These are phyloP conservation scores for Hippophae gyantsensis DNA, from an alignment of 306 rosid genomes.

Conservation along the genomic window DNA sequence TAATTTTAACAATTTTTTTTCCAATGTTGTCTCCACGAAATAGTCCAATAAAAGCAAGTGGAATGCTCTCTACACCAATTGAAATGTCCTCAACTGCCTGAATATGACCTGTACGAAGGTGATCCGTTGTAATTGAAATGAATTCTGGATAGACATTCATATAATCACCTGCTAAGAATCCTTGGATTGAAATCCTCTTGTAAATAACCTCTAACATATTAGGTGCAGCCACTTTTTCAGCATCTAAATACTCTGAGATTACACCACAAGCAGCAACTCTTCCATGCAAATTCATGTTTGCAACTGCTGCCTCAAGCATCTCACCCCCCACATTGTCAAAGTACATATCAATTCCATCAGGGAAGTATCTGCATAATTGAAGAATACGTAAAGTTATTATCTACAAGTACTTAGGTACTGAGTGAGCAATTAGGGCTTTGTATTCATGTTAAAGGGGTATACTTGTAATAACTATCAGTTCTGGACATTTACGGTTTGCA, in stretches of 20 bases:
- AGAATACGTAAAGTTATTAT: neutral
- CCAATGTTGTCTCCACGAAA: conserved; percentile 57
- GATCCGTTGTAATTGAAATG: conserved; percentile 26
- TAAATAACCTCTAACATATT: conserved; percentile 47
- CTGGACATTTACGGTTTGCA: too few species aligned
- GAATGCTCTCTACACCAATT: conserved; percentile 43
- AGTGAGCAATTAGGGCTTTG: neutral
- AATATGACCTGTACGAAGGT: conserved; percentile 31
- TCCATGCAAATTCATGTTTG: conserved; percentile 53
- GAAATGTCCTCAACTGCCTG: conserved; percentile 48
- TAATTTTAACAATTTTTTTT: conserved; percentile 48
- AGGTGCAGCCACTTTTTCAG: conserved; percentile 33
- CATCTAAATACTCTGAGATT: conserved; percentile 47
- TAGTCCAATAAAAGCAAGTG: conserved; percentile 57
- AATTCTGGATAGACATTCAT: conserved; percentile 34
- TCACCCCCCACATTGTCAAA: conserved; percentile 76
- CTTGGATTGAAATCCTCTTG: conserved; percentile 50
- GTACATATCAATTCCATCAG: conserved; percentile 66
- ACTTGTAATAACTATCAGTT: too few species aligned
- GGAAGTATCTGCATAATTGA: conserved; percentile 37
- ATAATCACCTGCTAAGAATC: conserved; percentile 44
- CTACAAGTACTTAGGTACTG: neutral
- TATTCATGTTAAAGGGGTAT: too few species aligned
- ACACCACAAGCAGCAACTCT: conserved; percentile 62
- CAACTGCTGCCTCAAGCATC: conserved; percentile 62